Evolutionary conservation across 768 basidiomycete genomes (phyloP), one percentile per base, ranked within the genome.

Genomic region (Lactarius evosmus): DNA sequence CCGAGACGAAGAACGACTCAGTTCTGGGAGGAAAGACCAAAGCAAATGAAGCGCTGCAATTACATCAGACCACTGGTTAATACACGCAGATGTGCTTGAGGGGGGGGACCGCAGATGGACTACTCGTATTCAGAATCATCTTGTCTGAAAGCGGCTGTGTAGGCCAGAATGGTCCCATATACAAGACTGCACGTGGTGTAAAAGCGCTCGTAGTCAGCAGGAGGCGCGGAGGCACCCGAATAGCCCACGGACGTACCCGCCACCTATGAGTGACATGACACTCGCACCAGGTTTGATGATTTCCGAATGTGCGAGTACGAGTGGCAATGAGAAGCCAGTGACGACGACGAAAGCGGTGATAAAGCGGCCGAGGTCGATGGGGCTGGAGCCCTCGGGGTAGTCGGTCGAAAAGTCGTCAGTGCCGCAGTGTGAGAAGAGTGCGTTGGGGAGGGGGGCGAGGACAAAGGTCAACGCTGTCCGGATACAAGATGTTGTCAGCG

Each of bases 381-480:
- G 82, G 41, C 87, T 86, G 12, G 85, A 76, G 65, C 79, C 78
- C 58, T 85, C 86, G 56, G 86, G 87, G 74, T 90, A 90, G 65
- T 87, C 88, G 34, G 87, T 79, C 2, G 89, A 83, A 74, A 95
- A 89, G 69, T 98, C 95, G 73, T 97, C 95, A 12, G 82, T 82
- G 55, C 89, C 92, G 75, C 95, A 97, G 74, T 95, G 88, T n/a
- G 93, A 80, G 74, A 95, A 98, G 52, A 98, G 71, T 16, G 93
- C 91, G 72, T 99, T 99, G 4, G 97, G 97, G 22, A 98, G 79
- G 27, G 97, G 97, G 1, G 97, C 97, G 69, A 98, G 81, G 36
- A 98, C 91, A 75, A 98, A 99, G 22, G 88, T 95, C 65, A 97
- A 77, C 11, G 97, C 97, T 98, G 67, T 40, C 9, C n/a, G 40